A percentile compares a stretch with the other conserved stretches of the same genome.
Conservation (phyloP, 2,329 filamentous ascomycete species). For the Calonectria leucothoes region DNA sequence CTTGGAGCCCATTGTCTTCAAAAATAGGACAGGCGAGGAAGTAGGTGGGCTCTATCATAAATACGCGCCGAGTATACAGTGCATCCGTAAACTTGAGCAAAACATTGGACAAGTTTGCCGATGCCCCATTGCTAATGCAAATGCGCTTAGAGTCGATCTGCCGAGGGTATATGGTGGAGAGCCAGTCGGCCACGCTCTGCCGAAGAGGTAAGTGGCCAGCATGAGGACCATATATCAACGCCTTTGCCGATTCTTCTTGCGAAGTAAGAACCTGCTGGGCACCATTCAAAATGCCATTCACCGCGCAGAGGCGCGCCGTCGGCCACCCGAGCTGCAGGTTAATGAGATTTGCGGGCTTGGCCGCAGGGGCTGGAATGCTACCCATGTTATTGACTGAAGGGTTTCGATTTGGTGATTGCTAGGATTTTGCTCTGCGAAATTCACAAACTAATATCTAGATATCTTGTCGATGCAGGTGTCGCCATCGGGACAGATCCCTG, state of each 20-base stretch:
- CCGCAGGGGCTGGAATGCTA: neutral
- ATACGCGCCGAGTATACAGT: conserved; percentile 68
- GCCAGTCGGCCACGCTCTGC: conserved; percentile 25
- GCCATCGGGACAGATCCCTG: neutral
- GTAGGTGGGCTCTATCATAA: conserved; percentile 73
- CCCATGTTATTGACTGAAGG: neutral
- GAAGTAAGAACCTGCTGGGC: neutral
- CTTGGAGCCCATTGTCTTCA: conserved; percentile 69
- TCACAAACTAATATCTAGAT: neutral
- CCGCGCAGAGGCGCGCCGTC: neutral
- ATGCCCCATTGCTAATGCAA: conserved; percentile 31
- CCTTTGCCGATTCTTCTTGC: conserved; percentile 12
- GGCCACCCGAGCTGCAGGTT: conserved; percentile 19
- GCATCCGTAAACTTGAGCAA: conserved; percentile 66
- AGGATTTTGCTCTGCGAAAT: neutral
- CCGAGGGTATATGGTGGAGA: conserved; percentile 13
- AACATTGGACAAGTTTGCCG: conserved; percentile 20
- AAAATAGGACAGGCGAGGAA: conserved; percentile 72
- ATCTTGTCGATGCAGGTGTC: neutral
- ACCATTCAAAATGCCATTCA: neutral
- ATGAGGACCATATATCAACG: conserved; percentile 31
- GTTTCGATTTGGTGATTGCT: neutral
- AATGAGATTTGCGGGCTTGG: neutral
- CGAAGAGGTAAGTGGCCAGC: conserved; percentile 26
- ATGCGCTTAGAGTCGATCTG: conserved; percentile 11